Base-by-base conservation (phyloP, 805 yeast species). In the Saccharomycodes ludwigii region DNA sequence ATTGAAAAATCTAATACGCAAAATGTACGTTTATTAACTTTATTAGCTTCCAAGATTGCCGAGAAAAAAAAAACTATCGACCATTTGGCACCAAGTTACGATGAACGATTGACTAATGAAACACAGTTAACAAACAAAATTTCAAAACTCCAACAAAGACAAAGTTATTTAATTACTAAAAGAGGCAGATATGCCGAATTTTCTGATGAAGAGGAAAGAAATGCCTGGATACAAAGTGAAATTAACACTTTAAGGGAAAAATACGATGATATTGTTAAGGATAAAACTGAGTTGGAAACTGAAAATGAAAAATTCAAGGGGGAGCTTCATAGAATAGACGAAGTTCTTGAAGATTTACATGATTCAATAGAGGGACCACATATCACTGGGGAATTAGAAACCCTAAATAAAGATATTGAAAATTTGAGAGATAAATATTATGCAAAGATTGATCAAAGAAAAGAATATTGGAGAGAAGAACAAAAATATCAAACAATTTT, bases 391-490 rank as follows among this genome's bases (percentile, higher is more conserved):
- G 58, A 58, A 32, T 33, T 62, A 12, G 44, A 58, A 11, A 48
- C 50, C n/a, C 5, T 58, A 2, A 54, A 56, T 18, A 25, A 35
- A 0, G 48, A 52, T 15, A 33, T 65, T 6, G 35, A 41, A 2
- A 30, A 33, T 0, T 42, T 67, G 14, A 74, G 66, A 41, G 37
- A 45, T 3, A 44, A 62, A 16, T 64, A 71, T 29, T 52, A 59
- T 14, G 53, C 48, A 3, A 60, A 72, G 18, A 63, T 69, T 9
- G 94, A 84, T 44, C 65, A 71, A 37, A 68, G 93, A 43, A 84
- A 80, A 47, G 56, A 54, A 6, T 55, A 77, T 8, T 83, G 94
- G 94, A 69, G 95, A 46, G 74, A 76, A 15, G 91, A 83, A 42
- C 73, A 80, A 30, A 73, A 72, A 42, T 54, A 68, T 24, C 69